Evolutionary conservation across 164 flowering plant genomes (phyloP).

Genomic region (Magnolia officinalis): DNA sequence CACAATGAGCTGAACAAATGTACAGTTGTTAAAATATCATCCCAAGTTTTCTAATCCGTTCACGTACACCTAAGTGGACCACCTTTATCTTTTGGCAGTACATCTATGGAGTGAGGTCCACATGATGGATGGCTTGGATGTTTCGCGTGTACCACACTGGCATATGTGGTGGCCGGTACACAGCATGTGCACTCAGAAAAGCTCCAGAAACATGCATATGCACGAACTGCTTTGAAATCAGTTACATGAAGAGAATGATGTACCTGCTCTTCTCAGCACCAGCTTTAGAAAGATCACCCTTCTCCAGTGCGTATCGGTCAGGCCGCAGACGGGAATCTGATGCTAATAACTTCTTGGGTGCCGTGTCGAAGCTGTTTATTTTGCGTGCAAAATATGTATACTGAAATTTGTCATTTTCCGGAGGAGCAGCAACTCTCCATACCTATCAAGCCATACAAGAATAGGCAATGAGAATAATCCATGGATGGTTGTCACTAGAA

Average conservation of each 20-base stretch:
- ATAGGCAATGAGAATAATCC: background rate
- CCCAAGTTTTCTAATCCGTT: too few relatives aligned
- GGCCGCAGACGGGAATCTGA: conserved; percentile 92
- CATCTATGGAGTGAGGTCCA: too few relatives aligned
- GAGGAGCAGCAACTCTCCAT: conserved; percentile 64
- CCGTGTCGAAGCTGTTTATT: conserved; percentile 79
- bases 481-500: background rate
- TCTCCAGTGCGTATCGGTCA: conserved; percentile 82
- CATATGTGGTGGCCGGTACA: too few relatives aligned
- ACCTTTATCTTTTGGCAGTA: too few relatives aligned
- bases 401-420: conserved; percentile 67
- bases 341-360: conserved; percentile 74
- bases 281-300: conserved; percentile 69
- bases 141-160: too few relatives aligned
- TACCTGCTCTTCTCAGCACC: conserved; percentile 83
- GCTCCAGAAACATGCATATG: too few relatives aligned
- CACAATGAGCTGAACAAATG: too few relatives aligned
- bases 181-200: too few relatives aligned
- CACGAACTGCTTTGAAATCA: too few relatives aligned
- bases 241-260: background rate
- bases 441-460: conserved; percentile 33
- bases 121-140: too few relatives aligned
- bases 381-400: conserved; percentile 81
- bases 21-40: too few relatives aligned
- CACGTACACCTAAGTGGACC: too few relatives aligned